Base-by-base conservation (phyloP, 2,329 filamentous ascomycete species). In the Cadophora sp. region DNA sequence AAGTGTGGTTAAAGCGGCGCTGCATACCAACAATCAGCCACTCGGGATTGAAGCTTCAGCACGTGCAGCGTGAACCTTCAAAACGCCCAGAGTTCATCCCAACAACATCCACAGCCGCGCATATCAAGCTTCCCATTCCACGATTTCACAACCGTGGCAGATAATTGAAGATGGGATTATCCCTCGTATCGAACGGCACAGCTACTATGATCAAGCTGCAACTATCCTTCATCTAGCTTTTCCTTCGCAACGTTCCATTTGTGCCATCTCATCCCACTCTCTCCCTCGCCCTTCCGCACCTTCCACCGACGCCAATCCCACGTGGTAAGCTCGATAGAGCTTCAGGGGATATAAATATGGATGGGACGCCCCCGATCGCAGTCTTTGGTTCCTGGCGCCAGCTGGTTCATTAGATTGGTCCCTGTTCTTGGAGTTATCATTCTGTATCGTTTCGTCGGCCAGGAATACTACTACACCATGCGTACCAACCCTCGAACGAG, bases 321-420 rank as follows among this genome's bases (percentile, higher is more conserved):
- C 62, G 36, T 61, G 65, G 50, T 65, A 67, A 61, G 67, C 65
- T 66, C 59, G 13, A 20, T 36, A 62, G 47, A 66, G 60, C 55
- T 65, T 63, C 61, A 20, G 4, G 8, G 27, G 36, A 65, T 45
- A 62, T 67, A 75, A 73, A 66, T 70, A 73, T 72, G 72, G 71
- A 74, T 74, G 72, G 68, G 48, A 39, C 22, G 58, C 67, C 68
- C 65, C 59, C 68, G 27, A 47, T 27, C 20, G 9, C 55, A 36
- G 24, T 50, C 60, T 51, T 48, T 59, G n/a, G 36, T 59, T 30
- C n/a, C 56, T 41, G 68, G 65, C 45, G 56, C 62, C 45, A 39
- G 1, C 43, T 73, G 68, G 68, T 62, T 70, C 30, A 45, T 64
- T 43, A 72, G 61, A 50, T 24, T 71, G 27, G 63, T 72, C 56